Evolutionary conservation across 352 stramenopile genomes (phyloP).

Genomic region (Phytophthora macrochlamydospora): DNA sequence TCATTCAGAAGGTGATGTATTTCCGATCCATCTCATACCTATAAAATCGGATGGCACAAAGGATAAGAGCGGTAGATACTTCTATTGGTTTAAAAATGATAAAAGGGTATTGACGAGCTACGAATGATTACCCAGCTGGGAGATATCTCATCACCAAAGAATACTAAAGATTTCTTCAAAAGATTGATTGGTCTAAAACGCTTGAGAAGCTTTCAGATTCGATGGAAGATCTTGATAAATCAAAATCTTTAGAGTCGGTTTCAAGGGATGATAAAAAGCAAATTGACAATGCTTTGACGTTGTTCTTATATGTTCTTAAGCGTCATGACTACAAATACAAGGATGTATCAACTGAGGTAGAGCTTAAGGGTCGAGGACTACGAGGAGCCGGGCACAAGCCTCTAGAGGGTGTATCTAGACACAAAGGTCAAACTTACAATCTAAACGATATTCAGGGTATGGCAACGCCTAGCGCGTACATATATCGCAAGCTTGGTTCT

Average conservation of each 20-base stretch:
- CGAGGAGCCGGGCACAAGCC: neutral
- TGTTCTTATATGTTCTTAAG: no score
- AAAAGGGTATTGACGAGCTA: neutral
- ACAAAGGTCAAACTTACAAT: slow-evolving; percentile 9
- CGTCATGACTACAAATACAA: no score
- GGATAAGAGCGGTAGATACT: neutral
- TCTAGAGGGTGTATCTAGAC: neutral
- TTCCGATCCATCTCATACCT: neutral
- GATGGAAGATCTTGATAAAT: neutral
- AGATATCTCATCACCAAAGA: slow-evolving; percentile 1
- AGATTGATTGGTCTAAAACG: neutral
- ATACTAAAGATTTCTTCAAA: neutral
- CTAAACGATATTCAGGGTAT: slow-evolving; percentile 24
- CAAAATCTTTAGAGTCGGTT: neutral
- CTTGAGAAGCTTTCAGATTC: neutral
- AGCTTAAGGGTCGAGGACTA: neutral
- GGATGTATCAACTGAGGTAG: neutral
- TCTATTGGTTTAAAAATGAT: neutral
- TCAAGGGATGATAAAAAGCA: neutral
- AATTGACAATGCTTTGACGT: no score
- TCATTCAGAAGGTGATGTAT: neutral
- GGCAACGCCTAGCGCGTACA: slow-evolving; percentile 1
- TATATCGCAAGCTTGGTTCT: slow-evolving; percentile 10
- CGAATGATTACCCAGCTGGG: neutral
- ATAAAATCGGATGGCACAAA: neutral